A percentile compares a stretch with the other conserved stretches of the same genome.
These are phyloP conservation scores for Chlorella sp. DNA, from an alignment of 139 green algal genomes.

Conservation along the genomic window DNA sequence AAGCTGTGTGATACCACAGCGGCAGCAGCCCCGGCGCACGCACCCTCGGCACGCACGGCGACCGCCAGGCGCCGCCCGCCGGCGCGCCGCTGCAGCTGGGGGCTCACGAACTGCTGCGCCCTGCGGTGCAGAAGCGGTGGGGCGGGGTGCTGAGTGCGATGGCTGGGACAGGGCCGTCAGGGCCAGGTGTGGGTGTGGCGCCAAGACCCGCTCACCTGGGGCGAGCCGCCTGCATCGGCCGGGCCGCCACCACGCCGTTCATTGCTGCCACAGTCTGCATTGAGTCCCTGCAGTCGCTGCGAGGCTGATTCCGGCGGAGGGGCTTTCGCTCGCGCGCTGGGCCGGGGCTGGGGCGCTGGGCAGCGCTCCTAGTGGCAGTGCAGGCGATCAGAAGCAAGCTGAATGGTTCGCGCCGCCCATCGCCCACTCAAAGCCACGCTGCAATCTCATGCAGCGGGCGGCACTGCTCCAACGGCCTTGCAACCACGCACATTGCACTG, in stretches of 20 bases:
- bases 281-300: not conserved
- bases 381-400: too few species aligned
- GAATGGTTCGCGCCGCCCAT: too few species aligned
- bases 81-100: not conserved
- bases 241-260: not conserved
- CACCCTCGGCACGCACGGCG: slow-evolving; percentile 18
- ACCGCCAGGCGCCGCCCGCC: slow-evolving; percentile 8
- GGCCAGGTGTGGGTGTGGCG: not conserved
- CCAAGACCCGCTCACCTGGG: not conserved
- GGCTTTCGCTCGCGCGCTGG: too few species aligned
- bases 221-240: slow-evolving; percentile 5
- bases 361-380: too few species aligned
- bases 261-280: slow-evolving; percentile 17
- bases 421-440: too few species aligned
- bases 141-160: not conserved
- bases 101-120: slow-evolving; percentile 4
- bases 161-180: not conserved
- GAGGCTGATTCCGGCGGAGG: too few species aligned
- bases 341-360: too few species aligned
- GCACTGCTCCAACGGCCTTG: too few species aligned
- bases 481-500: too few species aligned
- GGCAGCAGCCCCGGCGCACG: not conserved
- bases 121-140: not conserved
- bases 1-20: not conserved
- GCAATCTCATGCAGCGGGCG: too few species aligned